Evolutionary conservation across 345 rosid genomes (phyloP), one percentile per base, ranked within the genome.

Genomic region (Mangifera indica): DNA sequence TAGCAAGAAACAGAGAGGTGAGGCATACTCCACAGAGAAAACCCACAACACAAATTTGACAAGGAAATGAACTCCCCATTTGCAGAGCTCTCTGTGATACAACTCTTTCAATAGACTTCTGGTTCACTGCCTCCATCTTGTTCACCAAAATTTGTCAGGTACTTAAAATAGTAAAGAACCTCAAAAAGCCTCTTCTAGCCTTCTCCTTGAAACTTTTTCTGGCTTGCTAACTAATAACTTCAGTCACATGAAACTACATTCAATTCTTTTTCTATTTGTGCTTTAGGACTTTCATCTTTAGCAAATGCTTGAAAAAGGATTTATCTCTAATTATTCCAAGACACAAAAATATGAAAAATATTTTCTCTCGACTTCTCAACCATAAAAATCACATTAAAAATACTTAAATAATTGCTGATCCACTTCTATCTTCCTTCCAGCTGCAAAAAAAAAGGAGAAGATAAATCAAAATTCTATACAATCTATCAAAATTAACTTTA

Each of bases 11-110:
- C 70, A 95, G 74, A 60, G 97, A 85, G 66, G 98, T 84, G 70
- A 95, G 86, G 63, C 99, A 95, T 46, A 92, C 81, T 55, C 99
- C 99, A 77, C 88, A 85, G 10, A 95, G 91, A 69, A 91, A 85
- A 63, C 98, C 98, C 83, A 91, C 80, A 46, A 92, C 96, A 75
- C 98, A 92, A 40, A 95, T 84, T 78, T 92, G 99, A 70, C 98
- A 95, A 45, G 93, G 81, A 84, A 92, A 91, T 72, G 99, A 95
- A 75, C 74, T 87, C 0, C 98, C 91, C 85, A 91, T 87, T 73
- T 89, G 92, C 76, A 91, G 54, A 67, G 97, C 99, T 74, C 60
- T 92, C 74, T 91, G 97, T 70, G 97, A 92, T 61, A 95, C 82
- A 10, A 88, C 80, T 75, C 89, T 95, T 77, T 95, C 98, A 24